phyloP scores from a whole-genome alignment of 371 early-diverging fungal genomes.

The Rhizomucor pusillus region DNA sequence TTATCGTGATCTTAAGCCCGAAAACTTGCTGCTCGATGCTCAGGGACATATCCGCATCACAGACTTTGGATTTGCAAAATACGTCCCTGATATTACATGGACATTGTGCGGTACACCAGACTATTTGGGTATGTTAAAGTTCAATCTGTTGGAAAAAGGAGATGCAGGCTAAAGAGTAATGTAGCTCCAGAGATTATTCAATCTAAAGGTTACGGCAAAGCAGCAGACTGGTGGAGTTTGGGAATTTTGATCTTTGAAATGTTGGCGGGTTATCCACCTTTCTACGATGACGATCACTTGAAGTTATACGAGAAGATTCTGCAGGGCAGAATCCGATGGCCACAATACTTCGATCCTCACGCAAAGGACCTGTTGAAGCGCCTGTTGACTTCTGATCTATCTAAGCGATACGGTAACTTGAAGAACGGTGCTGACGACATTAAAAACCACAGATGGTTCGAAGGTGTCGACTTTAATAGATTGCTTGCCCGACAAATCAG shows the following conservation, averaged over 20 bases:
- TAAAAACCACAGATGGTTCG: conserved; percentile 94
- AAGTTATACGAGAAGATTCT: conserved; percentile 95
- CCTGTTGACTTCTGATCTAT: conserved; percentile 83
- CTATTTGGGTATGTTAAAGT: conserved; percentile 58
- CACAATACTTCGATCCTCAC: conserved; percentile 83
- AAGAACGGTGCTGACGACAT: conserved; percentile 89
- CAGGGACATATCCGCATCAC: conserved; percentile 98
- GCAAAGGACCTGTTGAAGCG: conserved; percentile 90
- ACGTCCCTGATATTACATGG: conserved; percentile 91
- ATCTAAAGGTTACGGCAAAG: conserved; percentile 93
- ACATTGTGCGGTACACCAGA: conserved; percentile 99
- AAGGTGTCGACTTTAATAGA: conserved; percentile 87
- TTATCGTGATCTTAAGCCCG: conserved; percentile 96
- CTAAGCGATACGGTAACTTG: conserved; percentile 91
- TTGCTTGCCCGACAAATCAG: conserved; percentile 72
- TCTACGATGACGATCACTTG: conserved; percentile 95
- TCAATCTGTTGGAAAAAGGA: neutral
- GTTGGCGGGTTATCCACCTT: conserved; percentile 81
- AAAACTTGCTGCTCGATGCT: conserved; percentile 88
- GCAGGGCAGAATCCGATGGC: conserved; percentile 84
- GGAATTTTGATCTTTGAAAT: conserved; percentile 88
- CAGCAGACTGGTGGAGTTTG: conserved; percentile 98
- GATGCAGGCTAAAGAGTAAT: neutral
- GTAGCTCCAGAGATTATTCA: conserved; percentile 97
- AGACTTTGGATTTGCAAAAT: conserved; percentile 99